Evolutionary conservation across 345 rosid genomes (phyloP).

Genomic region (Sisymbrium altissimum): DNA sequence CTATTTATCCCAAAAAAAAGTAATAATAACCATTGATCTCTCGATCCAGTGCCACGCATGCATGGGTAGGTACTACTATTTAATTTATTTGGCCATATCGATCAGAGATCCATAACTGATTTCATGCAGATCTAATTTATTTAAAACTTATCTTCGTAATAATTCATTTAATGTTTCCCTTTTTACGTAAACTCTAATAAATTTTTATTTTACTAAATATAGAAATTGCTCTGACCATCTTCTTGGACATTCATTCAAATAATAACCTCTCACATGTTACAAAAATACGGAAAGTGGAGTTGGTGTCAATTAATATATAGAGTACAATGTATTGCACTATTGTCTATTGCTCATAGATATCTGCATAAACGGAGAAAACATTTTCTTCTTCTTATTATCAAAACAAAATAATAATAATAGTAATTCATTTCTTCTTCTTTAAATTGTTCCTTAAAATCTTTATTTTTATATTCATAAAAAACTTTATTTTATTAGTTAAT

Average conservation of each 20-base stretch:
- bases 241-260: slow-evolving; percentile 24
- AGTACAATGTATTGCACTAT: not conserved
- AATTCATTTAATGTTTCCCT: slow-evolving; percentile 12
- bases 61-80: slow-evolving; percentile 18
- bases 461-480: not conserved
- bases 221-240: slow-evolving; percentile 17
- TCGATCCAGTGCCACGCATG: slow-evolving; percentile 12
- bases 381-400: not conserved
- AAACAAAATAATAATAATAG: not conserved
- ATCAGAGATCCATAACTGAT: slow-evolving; percentile 12
- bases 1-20: not conserved
- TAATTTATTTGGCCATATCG: slow-evolving; percentile 30
- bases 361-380: not conserved
- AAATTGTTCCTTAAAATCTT: not conserved
- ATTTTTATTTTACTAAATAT: slow-evolving; percentile 1
- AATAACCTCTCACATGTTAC: slow-evolving; percentile 3
- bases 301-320: not conserved
- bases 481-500: not conserved
- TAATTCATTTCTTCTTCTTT: not conserved
- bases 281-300: slow-evolving; percentile 23
- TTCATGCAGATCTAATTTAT: not conserved
- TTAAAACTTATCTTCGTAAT: not conserved
- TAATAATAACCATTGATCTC: not conserved
- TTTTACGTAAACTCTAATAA: slow-evolving; percentile 14
- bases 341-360: not conserved